Evolutionary conservation across 805 yeast species (phyloP).

Genomic region (Candida yuanshanica): DNA sequence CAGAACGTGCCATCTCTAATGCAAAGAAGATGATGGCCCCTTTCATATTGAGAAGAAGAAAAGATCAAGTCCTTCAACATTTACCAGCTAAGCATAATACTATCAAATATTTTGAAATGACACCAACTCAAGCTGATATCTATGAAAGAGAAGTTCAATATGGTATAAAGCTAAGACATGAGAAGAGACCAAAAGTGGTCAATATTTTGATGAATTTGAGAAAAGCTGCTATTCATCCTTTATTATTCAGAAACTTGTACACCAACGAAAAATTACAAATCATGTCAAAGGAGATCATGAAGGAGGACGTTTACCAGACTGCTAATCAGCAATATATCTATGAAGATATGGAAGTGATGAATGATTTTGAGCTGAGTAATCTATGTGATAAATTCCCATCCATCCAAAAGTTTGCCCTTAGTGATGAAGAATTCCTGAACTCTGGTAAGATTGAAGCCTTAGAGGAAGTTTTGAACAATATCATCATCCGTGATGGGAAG

Average conservation of each 20-base stretch:
- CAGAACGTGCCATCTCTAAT: slow-evolving; percentile 85
- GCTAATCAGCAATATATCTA: slow-evolving; percentile 74
- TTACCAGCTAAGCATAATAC: slow-evolving; percentile 71
- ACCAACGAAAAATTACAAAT: slow-evolving; percentile 45
- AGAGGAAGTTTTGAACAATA: slow-evolving; percentile 47
- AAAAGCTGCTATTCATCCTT: slow-evolving; percentile 90
- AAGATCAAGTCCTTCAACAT: slow-evolving; percentile 86
- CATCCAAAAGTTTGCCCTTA: slow-evolving; percentile 51
- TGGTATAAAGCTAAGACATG: slow-evolving; percentile 28
- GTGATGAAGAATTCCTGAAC: slow-evolving; percentile 49
- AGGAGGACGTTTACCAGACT: slow-evolving; percentile 64
- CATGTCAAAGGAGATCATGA: slow-evolving; percentile 78
- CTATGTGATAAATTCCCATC: slow-evolving; percentile 67
- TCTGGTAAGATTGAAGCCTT: slow-evolving; percentile 73
- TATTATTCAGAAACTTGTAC: slow-evolving; percentile 67
- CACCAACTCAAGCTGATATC: slow-evolving; percentile 44
- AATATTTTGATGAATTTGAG: slow-evolving; percentile 85
- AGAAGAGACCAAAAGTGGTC: slow-evolving; percentile 35
- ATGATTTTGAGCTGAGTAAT: slow-evolving; percentile 79
- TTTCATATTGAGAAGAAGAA: slow-evolving; percentile 85
- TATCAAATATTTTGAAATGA: slow-evolving; percentile 61
- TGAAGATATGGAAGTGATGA: slow-evolving; percentile 95
- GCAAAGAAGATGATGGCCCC: slow-evolving; percentile 99
- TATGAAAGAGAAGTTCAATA: slow-evolving; percentile 54
- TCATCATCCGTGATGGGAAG: slow-evolving; percentile 53